Base-by-base conservation (phyloP, 768 basidiomycete genomes). In the Dentipellis sp. region DNA sequence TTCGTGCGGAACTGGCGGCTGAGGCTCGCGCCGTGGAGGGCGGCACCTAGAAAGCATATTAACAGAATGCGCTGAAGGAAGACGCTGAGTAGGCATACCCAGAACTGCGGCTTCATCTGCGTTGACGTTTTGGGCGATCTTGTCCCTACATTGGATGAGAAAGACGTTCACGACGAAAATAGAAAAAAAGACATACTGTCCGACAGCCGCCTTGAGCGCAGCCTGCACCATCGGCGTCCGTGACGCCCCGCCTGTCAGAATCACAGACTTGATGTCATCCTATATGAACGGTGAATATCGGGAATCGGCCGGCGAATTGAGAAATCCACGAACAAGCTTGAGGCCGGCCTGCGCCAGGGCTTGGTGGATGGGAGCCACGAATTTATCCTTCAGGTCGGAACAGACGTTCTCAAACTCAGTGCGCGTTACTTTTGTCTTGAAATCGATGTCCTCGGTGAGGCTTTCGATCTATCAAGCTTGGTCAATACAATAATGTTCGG, bases 21-120 rank as follows among this genome's bases (percentile, higher is more conserved):
- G 23, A 94, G 78, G 21, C 82, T 78, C 3, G 97, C 95, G 14
- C 94, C 97, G 59, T 95, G 84, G 50, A 97, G 83, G 1, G 90
- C 95, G 21, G 95, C 94, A 45, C 86, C 29, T 29, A 6, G 29
- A 29, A 29, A 29, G 3, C 29, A 29, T 29, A 29, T 29, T 6
- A 29, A 29, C 29, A 29, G 29, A 29, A 6, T 29, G 29, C 29
- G 6, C 6, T 6, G 29, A 29, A 6, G 29, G 29, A 29, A 29
- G 29, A 29, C 6, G 29, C 3, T 29, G 29, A 3, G 29, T 29
- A 29, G 29, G 29, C 29, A 29, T 29, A 29, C 29, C 93, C 46
- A 99, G 80, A 17, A 97, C 95, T 22, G 88, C 90, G 0, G 93
- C 91, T 72, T 99, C 97, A 67, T 98, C 97, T 0, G 95, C 87